These are phyloP conservation scores for Pyropia yezoensis DNA, from an alignment of 23 red algal species.

Conservation along the genomic window DNA sequence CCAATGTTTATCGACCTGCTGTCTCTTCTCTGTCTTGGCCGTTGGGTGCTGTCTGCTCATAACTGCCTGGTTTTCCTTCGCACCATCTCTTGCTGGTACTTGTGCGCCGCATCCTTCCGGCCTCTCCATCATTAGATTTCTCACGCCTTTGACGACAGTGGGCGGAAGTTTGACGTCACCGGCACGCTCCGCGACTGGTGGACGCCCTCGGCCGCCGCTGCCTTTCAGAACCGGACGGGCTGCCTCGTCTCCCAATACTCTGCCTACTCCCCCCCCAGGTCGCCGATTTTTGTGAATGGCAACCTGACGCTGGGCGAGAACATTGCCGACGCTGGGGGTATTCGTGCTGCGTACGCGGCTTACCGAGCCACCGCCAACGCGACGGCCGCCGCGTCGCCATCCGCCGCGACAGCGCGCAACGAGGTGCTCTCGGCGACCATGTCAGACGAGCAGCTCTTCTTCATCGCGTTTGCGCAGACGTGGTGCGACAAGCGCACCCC, in stretches of 20 bases:
- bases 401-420: slow-evolving; percentile 43
- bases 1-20: no score
- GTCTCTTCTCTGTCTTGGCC: no score
- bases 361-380: slow-evolving; percentile 49
- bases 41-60: no score
- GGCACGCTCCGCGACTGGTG: slow-evolving; percentile 40
- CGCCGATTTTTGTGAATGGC: slow-evolving; percentile 38
- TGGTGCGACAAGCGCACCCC: slow-evolving; percentile 51
- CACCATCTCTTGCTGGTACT: no score
- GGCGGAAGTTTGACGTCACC: slow-evolving; percentile 38
- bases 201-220: slow-evolving; percentile 7
- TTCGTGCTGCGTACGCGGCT: slow-evolving; percentile 56
- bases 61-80: no score
- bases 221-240: slow-evolving; percentile 41
- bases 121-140: slow-evolving; percentile 23
- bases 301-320: slow-evolving; percentile 56
- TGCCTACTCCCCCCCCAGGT: slow-evolving; percentile 46
- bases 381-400: slow-evolving; percentile 27
- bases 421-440: slow-evolving; percentile 31
- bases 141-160: slow-evolving; percentile 77
- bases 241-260: slow-evolving; percentile 57
- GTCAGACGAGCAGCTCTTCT: slow-evolving; percentile 76
- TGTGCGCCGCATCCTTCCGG: no score
- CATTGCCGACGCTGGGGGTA: slow-evolving; percentile 55
- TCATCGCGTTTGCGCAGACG: slow-evolving; percentile 80